A percentile compares a stretch with the other conserved stretches of the same genome.
Evolutionary conservation across 192 early-diverging fungal genomes (phyloP).

Genomic region (Allomyces macrogynus): DNA sequence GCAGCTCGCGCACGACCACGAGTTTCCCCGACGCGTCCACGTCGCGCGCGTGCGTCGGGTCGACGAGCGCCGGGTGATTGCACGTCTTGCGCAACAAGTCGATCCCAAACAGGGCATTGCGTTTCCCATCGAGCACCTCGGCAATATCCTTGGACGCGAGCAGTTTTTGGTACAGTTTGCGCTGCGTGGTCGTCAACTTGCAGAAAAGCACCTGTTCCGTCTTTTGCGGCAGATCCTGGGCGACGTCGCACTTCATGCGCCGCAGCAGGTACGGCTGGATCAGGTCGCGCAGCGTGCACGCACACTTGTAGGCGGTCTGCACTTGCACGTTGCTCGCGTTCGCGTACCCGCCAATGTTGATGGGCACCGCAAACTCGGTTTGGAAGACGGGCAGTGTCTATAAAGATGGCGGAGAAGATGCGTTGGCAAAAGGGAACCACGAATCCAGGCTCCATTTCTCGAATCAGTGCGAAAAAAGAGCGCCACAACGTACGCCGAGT

Average conservation of each 20-base stretch:
- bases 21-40: slow-evolving; percentile 62
- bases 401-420: not conserved
- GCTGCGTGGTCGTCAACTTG: slow-evolving; percentile 54
- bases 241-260: slow-evolving; percentile 81
- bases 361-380: slow-evolving; percentile 79
- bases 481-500: slow-evolving; percentile 18
- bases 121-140: slow-evolving; percentile 52
- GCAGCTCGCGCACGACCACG: slow-evolving; percentile 61
- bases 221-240: slow-evolving; percentile 71
- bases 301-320: slow-evolving; percentile 84
- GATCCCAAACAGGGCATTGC: slow-evolving; percentile 72
- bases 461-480: slow-evolving; percentile 4
- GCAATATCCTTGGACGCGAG: slow-evolving; percentile 50
- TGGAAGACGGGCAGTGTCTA: slow-evolving; percentile 66
- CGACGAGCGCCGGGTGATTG: slow-evolving; percentile 75
- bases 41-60: slow-evolving; percentile 14
- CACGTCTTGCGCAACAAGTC: slow-evolving; percentile 89
- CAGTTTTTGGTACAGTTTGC: slow-evolving; percentile 48
- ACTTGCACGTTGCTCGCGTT: slow-evolving; percentile 79
- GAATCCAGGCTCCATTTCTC: not conserved
- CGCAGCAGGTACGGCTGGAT: slow-evolving; percentile 86
- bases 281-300: slow-evolving; percentile 67
- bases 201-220: slow-evolving; percentile 85
- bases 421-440: slow-evolving; percentile 3
- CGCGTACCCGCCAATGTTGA: slow-evolving; percentile 76